Conservation (phyloP, 140 eudicot genomes). For the Bidens hawaiensis region DNA sequence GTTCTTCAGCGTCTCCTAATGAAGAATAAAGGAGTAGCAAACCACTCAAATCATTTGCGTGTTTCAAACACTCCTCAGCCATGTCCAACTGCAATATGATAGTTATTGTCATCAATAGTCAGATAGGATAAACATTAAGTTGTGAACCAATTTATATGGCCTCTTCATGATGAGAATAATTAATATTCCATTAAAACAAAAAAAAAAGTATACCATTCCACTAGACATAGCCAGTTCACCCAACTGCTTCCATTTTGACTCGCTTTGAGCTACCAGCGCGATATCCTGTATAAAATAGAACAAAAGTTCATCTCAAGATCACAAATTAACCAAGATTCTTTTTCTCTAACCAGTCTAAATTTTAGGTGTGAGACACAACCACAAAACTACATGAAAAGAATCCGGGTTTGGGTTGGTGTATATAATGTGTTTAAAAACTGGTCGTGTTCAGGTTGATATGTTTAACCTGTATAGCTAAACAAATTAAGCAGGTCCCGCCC, state of each 20-base stretch:
- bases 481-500: too few species aligned
- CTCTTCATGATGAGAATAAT: background rate
- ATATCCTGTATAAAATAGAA: conserved; percentile 55
- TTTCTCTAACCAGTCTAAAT: background rate
- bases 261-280: conserved; percentile 77
- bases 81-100: conserved; percentile 65
- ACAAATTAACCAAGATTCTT: background rate
- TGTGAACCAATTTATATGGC: background rate
- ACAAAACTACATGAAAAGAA: too few species aligned
- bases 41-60: conserved; percentile 93
- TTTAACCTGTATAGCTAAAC: too few species aligned
- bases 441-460: too few species aligned
- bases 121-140: background rate
- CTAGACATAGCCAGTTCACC: conserved; percentile 98
- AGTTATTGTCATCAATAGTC: conserved; percentile 2
- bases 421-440: too few species aligned
- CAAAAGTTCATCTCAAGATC: conserved; percentile 19
- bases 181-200: background rate
- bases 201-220: conserved; percentile 63
- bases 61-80: conserved; percentile 93
- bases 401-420: too few species aligned
- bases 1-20: conserved; percentile 89
- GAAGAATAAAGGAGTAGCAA: conserved; percentile 92
- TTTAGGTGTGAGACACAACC: too few species aligned
- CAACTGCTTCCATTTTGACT: conserved; percentile 97